Base-by-base conservation (phyloP, 106 monocot genomes). In the Cymbidium sinense region DNA sequence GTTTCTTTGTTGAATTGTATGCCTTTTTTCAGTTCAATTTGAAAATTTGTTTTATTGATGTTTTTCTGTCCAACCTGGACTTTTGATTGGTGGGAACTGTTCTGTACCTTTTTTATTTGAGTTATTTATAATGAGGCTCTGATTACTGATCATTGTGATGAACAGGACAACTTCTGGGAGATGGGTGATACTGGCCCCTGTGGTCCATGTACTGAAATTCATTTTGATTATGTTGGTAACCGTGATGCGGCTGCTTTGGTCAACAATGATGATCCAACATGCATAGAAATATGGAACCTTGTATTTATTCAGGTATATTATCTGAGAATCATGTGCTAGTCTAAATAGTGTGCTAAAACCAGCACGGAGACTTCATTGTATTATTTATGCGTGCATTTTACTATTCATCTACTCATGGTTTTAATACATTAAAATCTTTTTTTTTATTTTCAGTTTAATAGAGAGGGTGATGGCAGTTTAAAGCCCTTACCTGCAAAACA, bases 141-240 rank as follows among this genome's bases (percentile, higher is more conserved):
- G 67, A 67, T 64, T 64, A 6, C 33, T 33, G 29, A 33, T 67
- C 33, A 18, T 67, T 5, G 13, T 44, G 8, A 19, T 81, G 47
- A 79, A 47, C 90, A 96, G 96, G 96, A 96, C 50, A 96, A 96
- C 76, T 96, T 96, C 76, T 96, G 96, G 96, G 96, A 96, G 76
- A 96, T 96, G 96, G 96, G 96, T 75, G 96, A 96, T 69, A 96
- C 91, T 75, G 96, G 96, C 50, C 96, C 96, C 30, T 96, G 96
- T 79, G 96, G 96, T 1, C 96, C 96, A 64, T 96, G 96, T 61
- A 91, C 94, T 25, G 96, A 96, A 82, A 94, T 96, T 70, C 96
- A 96, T 88, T 96, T 94, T 83, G 96, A 94, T 36, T 94, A 91
- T 55, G 70, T 96, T 74, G 96, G 96, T 29, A 90, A 87, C 39